A percentile compares a stretch with the other conserved stretches of the same genome.
Evolutionary conservation across 441 rosid species (phyloP).

Genomic region (Erodium trifolium): DNA sequence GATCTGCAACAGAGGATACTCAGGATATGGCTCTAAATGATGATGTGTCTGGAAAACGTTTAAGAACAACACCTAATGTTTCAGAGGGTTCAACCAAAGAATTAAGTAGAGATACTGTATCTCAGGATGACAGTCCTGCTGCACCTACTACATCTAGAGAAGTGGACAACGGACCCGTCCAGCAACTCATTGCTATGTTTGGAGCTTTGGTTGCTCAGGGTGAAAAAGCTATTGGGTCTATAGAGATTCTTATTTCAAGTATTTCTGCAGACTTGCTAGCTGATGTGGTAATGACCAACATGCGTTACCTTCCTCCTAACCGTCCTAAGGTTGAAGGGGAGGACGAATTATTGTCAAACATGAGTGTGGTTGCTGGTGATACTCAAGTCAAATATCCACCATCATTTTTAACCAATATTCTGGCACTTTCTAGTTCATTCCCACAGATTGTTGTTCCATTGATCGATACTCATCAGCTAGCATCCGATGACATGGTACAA

Average conservation of each 20-base stretch:
- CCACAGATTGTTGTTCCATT: conserved; percentile 66
- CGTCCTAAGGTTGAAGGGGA: conserved; percentile 47
- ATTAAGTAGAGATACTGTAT: conserved; percentile 30
- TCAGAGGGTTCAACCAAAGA: conserved; percentile 59
- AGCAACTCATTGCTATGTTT: conserved; percentile 90
- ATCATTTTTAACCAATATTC: conserved; percentile 62
- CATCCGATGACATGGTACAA: conserved; percentile 37
- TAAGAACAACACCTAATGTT: conserved; percentile 44
- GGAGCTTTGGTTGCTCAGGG: conserved; percentile 97
- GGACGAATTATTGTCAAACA: conserved; percentile 47
- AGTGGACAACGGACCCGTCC: conserved; percentile 72
- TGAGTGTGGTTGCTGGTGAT: conserved; percentile 64
- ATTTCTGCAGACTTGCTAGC: conserved; percentile 93
- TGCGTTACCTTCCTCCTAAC: conserved; percentile 60
- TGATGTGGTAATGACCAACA: conserved; percentile 94
- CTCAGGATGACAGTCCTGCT: conserved; percentile 41
- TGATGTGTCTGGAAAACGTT: conserved; percentile 59
- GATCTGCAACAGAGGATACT: conserved; percentile 54
- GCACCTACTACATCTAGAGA: conserved; percentile 36
- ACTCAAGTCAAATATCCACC: conserved; percentile 62
- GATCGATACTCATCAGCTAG: conserved; percentile 32
- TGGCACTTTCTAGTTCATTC: conserved; percentile 74
- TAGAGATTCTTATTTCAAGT: conserved; percentile 90
- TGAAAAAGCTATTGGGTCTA: conserved; percentile 75
- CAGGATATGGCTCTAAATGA: conserved; percentile 42